Evolutionary conservation across 2,329 filamentous ascomycete species (phyloP), one percentile per base, ranked within the genome.

Genomic region (Cytospora leucostoma): DNA sequence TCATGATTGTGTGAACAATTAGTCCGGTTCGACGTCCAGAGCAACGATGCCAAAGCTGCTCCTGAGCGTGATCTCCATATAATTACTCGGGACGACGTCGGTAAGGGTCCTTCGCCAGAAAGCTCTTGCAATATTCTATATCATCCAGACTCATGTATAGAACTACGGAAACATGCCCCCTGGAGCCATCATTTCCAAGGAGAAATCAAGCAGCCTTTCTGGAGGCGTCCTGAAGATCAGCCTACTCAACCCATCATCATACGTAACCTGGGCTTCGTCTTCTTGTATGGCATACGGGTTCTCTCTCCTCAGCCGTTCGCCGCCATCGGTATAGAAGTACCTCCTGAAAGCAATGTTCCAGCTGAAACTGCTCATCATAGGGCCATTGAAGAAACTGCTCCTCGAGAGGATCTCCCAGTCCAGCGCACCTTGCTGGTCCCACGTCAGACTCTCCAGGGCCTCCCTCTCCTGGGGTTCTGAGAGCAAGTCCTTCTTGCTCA

Each of bases 321-420:
- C 53, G 34, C 40, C 59, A 13, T 56, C 21, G 47, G 40, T 51
- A 17, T 62, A 62, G 19, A 51, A 57, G 15, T 50, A 17, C 54
- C 60, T 57, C 34, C 60, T 62, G 4, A 57, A 40, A 8, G 53
- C 60, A 33, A 62, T 4, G 34, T 62, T 62, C 60, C 60, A 62
- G 34, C 53, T 50, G 35, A 62, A 62, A 35, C 60, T 62, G 53
- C 60, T 62, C 53, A 49, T 56, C 1, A 35, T 37, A 35, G 54
- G 53, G 3, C 60, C 60, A 8, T 54, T 62, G 37, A 57, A 62
- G 19, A 40, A 62, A 37, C 53, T 62, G 27, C 60, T 62, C 13
- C 60, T 47, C 8, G 60, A 55, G 11, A 62, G 53, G 17, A 62
- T 21, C 47, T 62, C 60, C 53, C 47, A 62, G 34, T 62, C 60